Conservation (phyloP, 1,284 basidiomycete genomes). For the Fomitopsis schrenkii region DNA sequence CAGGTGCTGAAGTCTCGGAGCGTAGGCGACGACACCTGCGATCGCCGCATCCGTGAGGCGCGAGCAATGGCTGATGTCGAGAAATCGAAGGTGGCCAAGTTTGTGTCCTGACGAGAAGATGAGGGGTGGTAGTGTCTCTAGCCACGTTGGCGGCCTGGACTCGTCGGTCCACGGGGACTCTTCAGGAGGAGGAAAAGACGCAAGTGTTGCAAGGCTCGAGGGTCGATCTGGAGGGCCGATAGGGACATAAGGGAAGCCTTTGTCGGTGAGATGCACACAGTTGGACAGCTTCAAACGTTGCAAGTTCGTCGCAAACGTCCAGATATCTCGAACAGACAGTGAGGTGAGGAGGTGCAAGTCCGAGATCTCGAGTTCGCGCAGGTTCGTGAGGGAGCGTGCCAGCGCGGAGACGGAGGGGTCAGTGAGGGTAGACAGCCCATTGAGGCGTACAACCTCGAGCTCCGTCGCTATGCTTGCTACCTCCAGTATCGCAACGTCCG, state of each 20-base stretch:
- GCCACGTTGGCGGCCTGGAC: conserved; percentile 48
- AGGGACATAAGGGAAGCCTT: conserved; percentile 61
- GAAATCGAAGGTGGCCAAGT: conserved; percentile 68
- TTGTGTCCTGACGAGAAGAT: conserved; percentile 45
- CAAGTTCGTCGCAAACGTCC: conserved; percentile 74
- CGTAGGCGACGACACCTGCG: conserved; percentile 75
- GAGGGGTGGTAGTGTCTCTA: conserved; percentile 55
- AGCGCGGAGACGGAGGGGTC: conserved; percentile 73
- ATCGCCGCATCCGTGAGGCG: conserved; percentile 77
- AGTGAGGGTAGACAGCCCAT: conserved; percentile 65
- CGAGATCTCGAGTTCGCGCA: conserved; percentile 82
- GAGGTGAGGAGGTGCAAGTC: conserved; percentile 73
- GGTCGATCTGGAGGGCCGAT: neutral
- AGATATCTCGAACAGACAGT: conserved; percentile 73
- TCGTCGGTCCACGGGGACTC: neutral
- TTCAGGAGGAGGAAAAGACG: neutral
- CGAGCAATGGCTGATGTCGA: conserved; percentile 76
- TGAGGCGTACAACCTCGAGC: conserved; percentile 73
- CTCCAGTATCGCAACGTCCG: conserved; percentile 71
- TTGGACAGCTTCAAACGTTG: conserved; percentile 73
- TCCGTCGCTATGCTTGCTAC: conserved; percentile 65
- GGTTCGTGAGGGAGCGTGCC: conserved; percentile 69
- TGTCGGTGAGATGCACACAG: conserved; percentile 70
- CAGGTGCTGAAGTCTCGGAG: conserved; percentile 76
- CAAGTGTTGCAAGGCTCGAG: neutral